Evolutionary conservation across 176 grass and related monocot genomes (phyloP), one percentile per base, ranked within the genome.

Genomic region (Poa annua): DNA sequence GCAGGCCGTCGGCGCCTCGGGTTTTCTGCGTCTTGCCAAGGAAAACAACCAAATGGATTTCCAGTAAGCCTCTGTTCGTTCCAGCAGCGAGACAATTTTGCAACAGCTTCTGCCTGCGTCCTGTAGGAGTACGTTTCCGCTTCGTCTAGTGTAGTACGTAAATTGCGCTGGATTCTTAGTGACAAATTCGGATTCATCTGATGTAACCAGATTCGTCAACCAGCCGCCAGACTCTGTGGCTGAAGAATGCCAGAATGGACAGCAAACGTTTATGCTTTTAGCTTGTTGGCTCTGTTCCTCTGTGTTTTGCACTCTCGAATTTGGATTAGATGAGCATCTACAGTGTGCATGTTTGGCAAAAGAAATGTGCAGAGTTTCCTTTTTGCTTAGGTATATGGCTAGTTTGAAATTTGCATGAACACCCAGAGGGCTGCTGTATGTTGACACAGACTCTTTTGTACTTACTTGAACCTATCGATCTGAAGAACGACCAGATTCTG

Each of bases 401-500:
- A 7, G 29, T 74, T 70, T 86, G 41, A 69, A 16, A 25, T 52
- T 26, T 55, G 24, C 38, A 83, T 52, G 48, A 82, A 72, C 42
- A 52, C 81, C 79, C 32, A 85, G 20, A 45, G 32, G 36, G 62
- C 49, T 79, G 2, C 12, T 16, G 44, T 48, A 33, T 49, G 7
- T 61, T 83, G 20, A 61, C 72, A 60, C 85, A 99, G 91, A 99
- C 93, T 15, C 84, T 99, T 8, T 4, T 99, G 55, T 96, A 99
- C 82, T 90, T 99, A 52, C 93, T 88, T 66, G 87, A 93, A 78
- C 96, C 96, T 66, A 94, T 96, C 16, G 89, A 96, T 65, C 76
- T 99, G 72, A 90, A 96, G 33, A 87, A 96, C 86, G 89, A 96
- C 73, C 96, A 99, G 81, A 92, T 77, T 77, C 93, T 99, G 80